Base-by-base conservation (phyloP, 805 yeast genomes). In the Monosporozyma yasuniensis region DNA sequence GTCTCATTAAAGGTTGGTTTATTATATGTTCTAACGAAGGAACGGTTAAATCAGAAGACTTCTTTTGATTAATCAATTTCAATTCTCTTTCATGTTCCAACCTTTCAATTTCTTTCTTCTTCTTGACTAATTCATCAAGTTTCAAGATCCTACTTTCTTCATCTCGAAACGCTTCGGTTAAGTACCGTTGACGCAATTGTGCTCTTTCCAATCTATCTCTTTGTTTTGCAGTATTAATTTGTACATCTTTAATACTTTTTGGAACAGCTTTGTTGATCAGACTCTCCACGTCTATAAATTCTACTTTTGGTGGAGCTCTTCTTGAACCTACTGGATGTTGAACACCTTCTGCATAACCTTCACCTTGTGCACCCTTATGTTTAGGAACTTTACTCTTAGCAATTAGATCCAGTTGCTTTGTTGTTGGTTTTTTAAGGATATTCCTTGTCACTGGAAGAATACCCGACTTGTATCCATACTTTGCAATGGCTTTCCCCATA, bases 381-480 rank as follows among this genome's bases (percentile, higher is more conserved):
- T 75, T 76, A 38, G 74, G 72, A 16, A 72, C 75, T 50, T 59
- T 59, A 7, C 71, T 76, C 53, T 74, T 75, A 52, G 72, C 69
- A 7, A 63, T 45, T 4, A 63, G 37, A 10, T 52, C 50, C 62
- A 53, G 52, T 28, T 80, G 82, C 54, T 76, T 75, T 45, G 75
- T 72, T 1, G 74, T 68, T 4, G 89, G 87, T 49, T 78, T 77
- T 59, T 81, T 85, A 69, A 90, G 79, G 28, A 87, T 80, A 38
- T 82, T 79, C 59, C 96, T 81, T 9, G 87, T 81, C 49, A 70
- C 73, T 45, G 97, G 97, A 55, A 90, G 74, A 46, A 87, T 73
- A 64, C 97, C 97, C 46, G 91, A 83, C 11, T 84, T 84, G 53
- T 71, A 70, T 3, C 78, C 79, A 50, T 68, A 69, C 55, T 71